Conservation (phyloP, 495 filamentous ascomycete genomes). For the Astrothelium macrocarpum region DNA sequence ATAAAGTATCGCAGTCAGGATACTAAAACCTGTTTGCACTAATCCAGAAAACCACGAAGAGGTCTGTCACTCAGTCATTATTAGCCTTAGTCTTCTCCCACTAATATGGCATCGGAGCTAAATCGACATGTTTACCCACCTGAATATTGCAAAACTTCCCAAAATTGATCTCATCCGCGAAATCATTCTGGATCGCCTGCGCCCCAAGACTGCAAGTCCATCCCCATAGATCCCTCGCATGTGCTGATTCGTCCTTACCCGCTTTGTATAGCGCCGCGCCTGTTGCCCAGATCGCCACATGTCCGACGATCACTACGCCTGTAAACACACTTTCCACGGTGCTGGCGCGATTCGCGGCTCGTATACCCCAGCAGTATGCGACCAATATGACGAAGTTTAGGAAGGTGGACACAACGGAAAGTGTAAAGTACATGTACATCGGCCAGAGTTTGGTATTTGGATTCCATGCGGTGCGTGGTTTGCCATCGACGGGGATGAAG, state of each 20-base stretch:
- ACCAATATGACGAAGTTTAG: conserved; percentile 11
- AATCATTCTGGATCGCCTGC: conserved; percentile 25
- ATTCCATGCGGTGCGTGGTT: conserved; percentile 13
- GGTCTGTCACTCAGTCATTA: conserved; percentile 11
- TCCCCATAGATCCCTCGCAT: conserved; percentile 31
- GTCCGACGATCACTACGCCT: neutral
- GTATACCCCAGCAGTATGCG: conserved; percentile 9
- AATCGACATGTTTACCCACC: conserved; percentile 17
- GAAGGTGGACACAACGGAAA: conserved; percentile 4
- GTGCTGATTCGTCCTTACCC: conserved; percentile 10
- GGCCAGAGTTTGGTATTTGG: conserved; percentile 4
- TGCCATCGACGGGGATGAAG: conserved; percentile 13
- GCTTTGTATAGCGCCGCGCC: conserved; percentile 7
- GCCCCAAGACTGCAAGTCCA: conserved; percentile 30
- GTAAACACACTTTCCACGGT: conserved; percentile 7
- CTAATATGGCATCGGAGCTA: neutral
- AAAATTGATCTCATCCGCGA: conserved; percentile 26
- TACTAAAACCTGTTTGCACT: conserved; percentile 20
- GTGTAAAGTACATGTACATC: conserved; percentile 15
- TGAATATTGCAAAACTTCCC: conserved; percentile 25
- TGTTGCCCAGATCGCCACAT: conserved; percentile 10
- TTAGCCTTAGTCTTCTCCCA: conserved; percentile 8
- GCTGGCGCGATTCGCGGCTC: conserved; percentile 8
- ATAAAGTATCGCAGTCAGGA: conserved; percentile 23
- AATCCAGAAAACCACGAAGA: conserved; percentile 25